phyloP scores from a whole-genome alignment of 768 basidiomycete genomes.

The Neoboletus magnificus region DNA sequence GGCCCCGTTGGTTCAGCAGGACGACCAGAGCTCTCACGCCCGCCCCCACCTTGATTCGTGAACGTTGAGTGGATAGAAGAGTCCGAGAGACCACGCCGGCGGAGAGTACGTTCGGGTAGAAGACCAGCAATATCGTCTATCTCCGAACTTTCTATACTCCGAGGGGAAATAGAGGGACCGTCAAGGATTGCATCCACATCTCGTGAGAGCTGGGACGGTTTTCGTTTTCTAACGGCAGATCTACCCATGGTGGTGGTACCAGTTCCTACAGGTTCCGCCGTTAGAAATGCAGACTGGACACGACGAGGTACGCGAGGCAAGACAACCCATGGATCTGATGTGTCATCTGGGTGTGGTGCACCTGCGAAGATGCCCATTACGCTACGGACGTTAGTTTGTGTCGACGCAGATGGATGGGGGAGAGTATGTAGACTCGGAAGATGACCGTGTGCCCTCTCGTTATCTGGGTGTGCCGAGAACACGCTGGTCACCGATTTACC shows the following conservation, averaged over 20 bases:
- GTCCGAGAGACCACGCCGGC: constrained; percentile 82
- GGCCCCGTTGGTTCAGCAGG: constrained; percentile 13
- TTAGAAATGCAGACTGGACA: constrained; percentile 25
- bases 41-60: constrained; percentile 48
- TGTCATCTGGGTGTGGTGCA: constrained; percentile 49
- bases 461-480: constrained; percentile 30
- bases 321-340: constrained; percentile 72
- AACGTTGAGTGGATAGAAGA: constrained; percentile 91
- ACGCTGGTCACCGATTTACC: constrained; percentile 53
- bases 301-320: constrained; percentile 43
- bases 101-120: constrained; percentile 64
- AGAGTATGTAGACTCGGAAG: constrained; percentile 13
- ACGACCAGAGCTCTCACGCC: not conserved
- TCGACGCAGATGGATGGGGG: constrained; percentile 8
- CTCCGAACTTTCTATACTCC: constrained; percentile 34
- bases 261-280: constrained; percentile 16
- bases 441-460: constrained; percentile 11
- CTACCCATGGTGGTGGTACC: constrained; percentile 18
- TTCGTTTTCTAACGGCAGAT: constrained; percentile 13
- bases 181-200: constrained; percentile 81
- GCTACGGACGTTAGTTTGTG: constrained; percentile 28
- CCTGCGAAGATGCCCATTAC: constrained; percentile 94
- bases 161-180: constrained; percentile 29
- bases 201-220: constrained; percentile 45
- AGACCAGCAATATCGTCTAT: constrained; percentile 46